Conservation (phyloP, 495 filamentous ascomycete genomes). For the Aspergillus ellipticus region DNA sequence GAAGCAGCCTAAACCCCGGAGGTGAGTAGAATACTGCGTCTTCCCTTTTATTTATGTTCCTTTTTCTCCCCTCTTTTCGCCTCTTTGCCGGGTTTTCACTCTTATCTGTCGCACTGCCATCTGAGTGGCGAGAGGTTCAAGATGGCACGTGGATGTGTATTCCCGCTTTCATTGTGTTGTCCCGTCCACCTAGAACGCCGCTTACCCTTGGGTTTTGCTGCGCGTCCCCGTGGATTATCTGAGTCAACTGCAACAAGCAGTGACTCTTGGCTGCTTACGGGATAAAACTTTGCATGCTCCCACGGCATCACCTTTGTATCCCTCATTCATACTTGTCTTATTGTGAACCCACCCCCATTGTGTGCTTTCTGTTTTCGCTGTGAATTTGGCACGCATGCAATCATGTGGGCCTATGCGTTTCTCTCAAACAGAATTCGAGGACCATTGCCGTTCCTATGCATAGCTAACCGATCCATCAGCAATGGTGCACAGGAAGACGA, state of each 20-base stretch:
- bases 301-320: neutral
- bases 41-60: neutral
- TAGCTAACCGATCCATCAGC: conserved; percentile 26
- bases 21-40: conserved; percentile 34
- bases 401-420: neutral
- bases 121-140: neutral
- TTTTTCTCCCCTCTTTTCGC: too few species aligned
- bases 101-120: neutral
- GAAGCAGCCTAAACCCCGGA: conserved; percentile 48
- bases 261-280: neutral
- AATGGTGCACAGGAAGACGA: conserved; percentile 59
- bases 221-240: too few species aligned
- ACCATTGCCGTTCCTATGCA: neutral
- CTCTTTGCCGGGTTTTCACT: too few species aligned
- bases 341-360: neutral
- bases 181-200: neutral
- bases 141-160: neutral
- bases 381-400: neutral
- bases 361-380: neutral
- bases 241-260: neutral
- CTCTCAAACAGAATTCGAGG: neutral
- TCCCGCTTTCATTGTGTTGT: neutral
- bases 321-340: neutral
- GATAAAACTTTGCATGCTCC: neutral
- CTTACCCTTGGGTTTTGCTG: too few species aligned